phyloP scores from a whole-genome alignment of 768 basidiomycete genomes.

The Trametopsis cervina region DNA sequence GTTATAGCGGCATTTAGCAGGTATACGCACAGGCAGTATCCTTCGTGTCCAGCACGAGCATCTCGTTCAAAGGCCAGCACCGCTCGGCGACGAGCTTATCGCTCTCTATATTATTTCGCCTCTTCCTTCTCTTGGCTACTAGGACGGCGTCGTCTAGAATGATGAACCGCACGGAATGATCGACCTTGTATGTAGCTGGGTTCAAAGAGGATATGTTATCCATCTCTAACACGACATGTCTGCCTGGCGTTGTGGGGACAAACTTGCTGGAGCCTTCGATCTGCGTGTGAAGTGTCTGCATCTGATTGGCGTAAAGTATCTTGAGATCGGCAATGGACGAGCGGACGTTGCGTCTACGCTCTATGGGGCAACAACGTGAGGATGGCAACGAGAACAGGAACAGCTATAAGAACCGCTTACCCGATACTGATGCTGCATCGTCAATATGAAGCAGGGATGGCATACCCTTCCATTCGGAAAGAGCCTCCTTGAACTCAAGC shows the following conservation, averaged over 20 bases:
- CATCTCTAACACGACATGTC: constrained; percentile 86
- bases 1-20: background rate
- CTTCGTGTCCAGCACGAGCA: constrained; percentile 93
- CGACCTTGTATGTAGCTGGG: constrained; percentile 90
- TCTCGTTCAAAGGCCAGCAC: constrained; percentile 91
- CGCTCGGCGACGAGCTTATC: constrained; percentile 86
- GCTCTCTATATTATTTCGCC: constrained; percentile 49
- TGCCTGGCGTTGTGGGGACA: constrained; percentile 82
- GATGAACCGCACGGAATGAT: constrained; percentile 83
- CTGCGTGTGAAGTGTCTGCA: constrained; percentile 81
- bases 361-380: constrained; percentile 21
- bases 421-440: constrained; percentile 62
- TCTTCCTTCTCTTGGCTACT: constrained; percentile 71
- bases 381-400: constrained; percentile 7
- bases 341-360: constrained; percentile 58
- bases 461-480: constrained; percentile 95
- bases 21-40: constrained; percentile 73
- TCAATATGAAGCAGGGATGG: constrained; percentile 90
- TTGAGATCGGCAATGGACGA: constrained; percentile 96
- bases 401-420: constrained; percentile 24
- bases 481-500: constrained; percentile 90
- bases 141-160: constrained; percentile 88
- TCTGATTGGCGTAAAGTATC: constrained; percentile 90
- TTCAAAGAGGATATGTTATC: constrained; percentile 81
- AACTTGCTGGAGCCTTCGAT: constrained; percentile 96